Evolutionary conservation across 2,329 filamentous ascomycete genomes (phyloP).

Genomic region (Penicillium hesseltinei): DNA sequence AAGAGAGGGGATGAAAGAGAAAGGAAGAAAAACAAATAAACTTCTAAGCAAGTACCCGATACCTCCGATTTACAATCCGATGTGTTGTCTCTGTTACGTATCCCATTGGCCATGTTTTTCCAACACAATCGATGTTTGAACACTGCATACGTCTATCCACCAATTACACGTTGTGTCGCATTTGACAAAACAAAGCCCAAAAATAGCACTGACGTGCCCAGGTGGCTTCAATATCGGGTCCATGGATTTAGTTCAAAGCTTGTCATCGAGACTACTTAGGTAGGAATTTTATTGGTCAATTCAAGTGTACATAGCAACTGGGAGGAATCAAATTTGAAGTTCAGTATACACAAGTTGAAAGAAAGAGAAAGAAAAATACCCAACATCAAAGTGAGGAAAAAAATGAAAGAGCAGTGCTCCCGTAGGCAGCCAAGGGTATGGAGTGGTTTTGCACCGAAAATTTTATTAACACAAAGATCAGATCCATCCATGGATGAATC

Average conservation of each 20-base stretch:
- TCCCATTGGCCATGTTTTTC: background rate
- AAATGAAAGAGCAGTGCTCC: background rate
- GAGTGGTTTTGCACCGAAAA: background rate
- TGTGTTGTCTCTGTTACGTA: background rate
- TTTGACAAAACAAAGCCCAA: background rate
- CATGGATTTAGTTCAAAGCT: background rate
- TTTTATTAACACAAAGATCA: background rate
- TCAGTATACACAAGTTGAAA: background rate
- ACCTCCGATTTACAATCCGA: constrained; percentile 1
- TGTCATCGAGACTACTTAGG: background rate
- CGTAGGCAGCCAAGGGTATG: background rate
- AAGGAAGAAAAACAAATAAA: background rate
- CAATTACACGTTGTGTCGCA: background rate
- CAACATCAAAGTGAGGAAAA: background rate
- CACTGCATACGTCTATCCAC: background rate
- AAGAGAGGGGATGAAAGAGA: background rate
- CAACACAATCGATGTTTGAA: background rate
- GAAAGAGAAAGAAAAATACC: background rate
- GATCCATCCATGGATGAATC: background rate
- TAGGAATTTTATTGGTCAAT: background rate
- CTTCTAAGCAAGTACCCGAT: background rate
- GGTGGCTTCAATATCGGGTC: background rate
- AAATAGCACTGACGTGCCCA: background rate
- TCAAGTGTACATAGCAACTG: background rate
- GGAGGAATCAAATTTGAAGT: background rate